Percentiles rank a stretch among this genome's conserved stretches.
These are phyloP conservation scores for Clonostachys sp. DNA, from an alignment of 2,329 filamentous ascomycete species.

Conservation along the genomic window DNA sequence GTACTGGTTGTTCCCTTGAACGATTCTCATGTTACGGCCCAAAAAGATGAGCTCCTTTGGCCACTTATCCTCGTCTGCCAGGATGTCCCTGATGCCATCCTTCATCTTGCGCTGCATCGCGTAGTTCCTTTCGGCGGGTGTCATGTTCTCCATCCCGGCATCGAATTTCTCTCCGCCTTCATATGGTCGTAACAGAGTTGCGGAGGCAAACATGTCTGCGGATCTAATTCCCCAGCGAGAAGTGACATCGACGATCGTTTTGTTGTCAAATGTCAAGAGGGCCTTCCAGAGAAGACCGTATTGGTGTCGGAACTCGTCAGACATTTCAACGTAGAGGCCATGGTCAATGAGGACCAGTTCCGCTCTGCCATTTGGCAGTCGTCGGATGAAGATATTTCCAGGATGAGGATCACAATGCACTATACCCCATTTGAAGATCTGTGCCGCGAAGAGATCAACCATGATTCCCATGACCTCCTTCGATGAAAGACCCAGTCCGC, in stretches of 20 bases:
- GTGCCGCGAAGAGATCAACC: constrained; percentile 92
- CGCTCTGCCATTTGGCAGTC: constrained; percentile 73
- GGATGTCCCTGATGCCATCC: constrained; percentile 60
- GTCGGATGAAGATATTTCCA: constrained; percentile 93
- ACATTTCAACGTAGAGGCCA: constrained; percentile 91
- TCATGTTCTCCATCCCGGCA: constrained; percentile 54
- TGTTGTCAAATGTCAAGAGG: constrained; percentile 89
- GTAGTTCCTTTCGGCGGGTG: constrained; percentile 70
- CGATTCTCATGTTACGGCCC: constrained; percentile 85
- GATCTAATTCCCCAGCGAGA: constrained; percentile 82
- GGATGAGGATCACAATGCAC: constrained; percentile 97
- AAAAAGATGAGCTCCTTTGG: constrained; percentile 91
- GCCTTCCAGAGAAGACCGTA: constrained; percentile 93
- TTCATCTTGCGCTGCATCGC: constrained; percentile 86
- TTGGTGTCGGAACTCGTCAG: constrained; percentile 74
- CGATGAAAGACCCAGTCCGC: constrained; percentile 77
- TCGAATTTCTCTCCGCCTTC: constrained; percentile 71
- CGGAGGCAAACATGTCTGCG: constrained; percentile 85
- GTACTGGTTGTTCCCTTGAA: constrained; percentile 90
- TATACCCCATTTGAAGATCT: constrained; percentile 95
- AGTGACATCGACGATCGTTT: constrained; percentile 68
- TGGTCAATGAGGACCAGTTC: constrained; percentile 97
- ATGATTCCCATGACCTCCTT: constrained; percentile 95
- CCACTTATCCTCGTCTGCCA: constrained; percentile 83
- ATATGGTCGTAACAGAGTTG: constrained; percentile 87